Conservation (phyloP, 768 basidiomycete genomes). For the Pleurotus platypus region DNA sequence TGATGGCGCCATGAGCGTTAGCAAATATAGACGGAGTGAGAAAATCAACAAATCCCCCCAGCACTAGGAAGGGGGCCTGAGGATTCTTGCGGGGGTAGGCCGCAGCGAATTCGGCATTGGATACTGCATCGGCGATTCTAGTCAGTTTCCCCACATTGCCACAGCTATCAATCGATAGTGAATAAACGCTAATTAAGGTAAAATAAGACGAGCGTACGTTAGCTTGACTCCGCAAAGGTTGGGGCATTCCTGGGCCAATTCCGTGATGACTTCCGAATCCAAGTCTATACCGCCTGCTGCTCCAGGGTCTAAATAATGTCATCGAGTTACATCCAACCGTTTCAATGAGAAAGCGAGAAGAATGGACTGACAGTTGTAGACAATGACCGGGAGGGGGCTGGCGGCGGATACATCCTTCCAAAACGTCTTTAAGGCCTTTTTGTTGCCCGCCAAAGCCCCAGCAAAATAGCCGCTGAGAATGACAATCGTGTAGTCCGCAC, state of each 20-base stretch:
- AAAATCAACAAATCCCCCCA: conserved; percentile 87
- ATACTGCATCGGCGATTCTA: conserved; percentile 69
- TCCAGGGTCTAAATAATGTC: conserved; percentile 54
- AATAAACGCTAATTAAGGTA: too few species aligned
- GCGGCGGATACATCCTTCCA: conserved; percentile 74
- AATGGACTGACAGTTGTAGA: conserved; percentile 74
- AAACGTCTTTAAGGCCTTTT: conserved; percentile 71
- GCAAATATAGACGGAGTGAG: conserved; percentile 68
- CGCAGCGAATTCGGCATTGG: conserved; percentile 50
- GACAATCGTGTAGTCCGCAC: conserved; percentile 85
- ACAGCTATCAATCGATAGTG: conserved; percentile 45
- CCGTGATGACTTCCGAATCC: conserved; percentile 82
- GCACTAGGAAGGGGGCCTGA: conserved; percentile 72
- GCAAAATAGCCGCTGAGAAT: conserved; percentile 88
- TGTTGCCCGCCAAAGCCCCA: conserved; percentile 60
- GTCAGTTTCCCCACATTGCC: conserved; percentile 91
- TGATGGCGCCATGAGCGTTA: conserved; percentile 85
- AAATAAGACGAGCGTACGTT: conserved; percentile 50
- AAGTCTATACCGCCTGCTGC: conserved; percentile 89
- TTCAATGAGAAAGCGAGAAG: background rate
- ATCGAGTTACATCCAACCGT: background rate
- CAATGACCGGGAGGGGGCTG: conserved; percentile 83
- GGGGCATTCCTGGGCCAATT: conserved; percentile 70
- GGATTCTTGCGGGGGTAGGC: conserved; percentile 66
- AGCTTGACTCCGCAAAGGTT: conserved; percentile 88